Conservation (phyloP, 2,329 filamentous ascomycete genomes). For the Aureobasidium sp. region DNA sequence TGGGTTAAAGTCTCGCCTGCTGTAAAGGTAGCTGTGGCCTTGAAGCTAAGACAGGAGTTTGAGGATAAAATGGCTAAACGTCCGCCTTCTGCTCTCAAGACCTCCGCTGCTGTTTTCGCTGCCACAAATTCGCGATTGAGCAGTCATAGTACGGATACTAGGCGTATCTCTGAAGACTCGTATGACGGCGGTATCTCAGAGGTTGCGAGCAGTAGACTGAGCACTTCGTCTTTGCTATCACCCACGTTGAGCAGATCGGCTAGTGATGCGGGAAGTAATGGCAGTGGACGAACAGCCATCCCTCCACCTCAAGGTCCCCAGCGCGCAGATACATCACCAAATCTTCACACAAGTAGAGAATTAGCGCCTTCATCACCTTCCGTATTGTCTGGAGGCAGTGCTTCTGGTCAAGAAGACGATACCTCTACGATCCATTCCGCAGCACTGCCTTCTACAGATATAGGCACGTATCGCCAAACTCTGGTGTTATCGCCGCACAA, state of each 20-base stretch:
- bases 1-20: constrained; percentile 63
- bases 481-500: constrained; percentile 24
- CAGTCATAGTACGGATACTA: not conserved
- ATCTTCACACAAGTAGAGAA: not conserved
- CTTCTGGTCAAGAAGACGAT: constrained; percentile 6
- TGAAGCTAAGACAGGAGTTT: constrained; percentile 15
- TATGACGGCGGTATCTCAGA: constrained; percentile 1
- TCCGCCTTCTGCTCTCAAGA: not conserved
- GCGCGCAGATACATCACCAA: not conserved
- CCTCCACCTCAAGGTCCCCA: constrained; percentile 1
- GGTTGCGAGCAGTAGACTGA: not conserved
- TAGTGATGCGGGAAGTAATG: constrained; percentile 16
- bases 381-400: not conserved
- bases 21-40: constrained; percentile 23
- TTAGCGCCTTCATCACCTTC: not conserved
- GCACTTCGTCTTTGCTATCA: not conserved
- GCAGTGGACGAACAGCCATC: constrained; percentile 17
- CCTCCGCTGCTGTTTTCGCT: not conserved
- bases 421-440: not conserved
- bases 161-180: constrained; percentile 5
- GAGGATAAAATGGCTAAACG: constrained; percentile 10
- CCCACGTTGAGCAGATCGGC: not conserved
- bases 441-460: constrained; percentile 14
- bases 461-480: constrained; percentile 14
- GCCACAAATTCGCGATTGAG: not conserved